Base-by-base conservation (phyloP, 306 rosid genomes). In the Vigna unguiculata region DNA sequence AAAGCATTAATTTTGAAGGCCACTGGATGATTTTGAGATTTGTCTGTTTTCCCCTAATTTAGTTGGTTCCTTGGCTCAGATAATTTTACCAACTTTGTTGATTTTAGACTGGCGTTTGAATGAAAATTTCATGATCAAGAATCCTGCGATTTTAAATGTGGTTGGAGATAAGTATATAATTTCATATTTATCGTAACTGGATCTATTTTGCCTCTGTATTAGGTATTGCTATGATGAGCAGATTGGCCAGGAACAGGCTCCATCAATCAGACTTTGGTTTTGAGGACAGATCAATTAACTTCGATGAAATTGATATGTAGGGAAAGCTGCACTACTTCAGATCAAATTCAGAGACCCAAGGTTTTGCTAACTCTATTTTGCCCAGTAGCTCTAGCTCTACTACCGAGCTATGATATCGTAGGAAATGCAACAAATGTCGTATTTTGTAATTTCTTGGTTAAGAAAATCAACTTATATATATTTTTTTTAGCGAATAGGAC, bases 161-260 rank as follows among this genome's bases (percentile, higher is more conserved):
- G 52, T 15, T 51, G 41, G 76, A 67, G 30, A 76, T 71, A 43
- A 76, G 41, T 52, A 24, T 21, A 9, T 38, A 43, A 19, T 48
- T 17, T 54, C 24, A 40, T 22, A 28, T 51, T 41, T 54, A 28
- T 49, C 74, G 28, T 81, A 47, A 69, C 30, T 58, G 75, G 19
- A 43, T 34, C 21, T 53, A 3, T 25, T 82, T 21, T 46, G 36
- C 45, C 71, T 45, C 47, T 48, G 75, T 72, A 71, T 62, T 85
- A 93, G 98, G 96, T 80, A 91, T 93, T 75, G 92, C 93, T 69
- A 80, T 85, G 80, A 83, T 93, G 91, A 90, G 96, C 84, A 84
- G 91, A 80, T 81, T 93, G 77, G 83, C 91, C 19, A 82, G 82
- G 76, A 93, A 72, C 88, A 85, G 94, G 78, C 86, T 89, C 75